Base-by-base conservation (phyloP, 2,329 filamentous ascomycete genomes). In the Aspergillus ruber region DNA sequence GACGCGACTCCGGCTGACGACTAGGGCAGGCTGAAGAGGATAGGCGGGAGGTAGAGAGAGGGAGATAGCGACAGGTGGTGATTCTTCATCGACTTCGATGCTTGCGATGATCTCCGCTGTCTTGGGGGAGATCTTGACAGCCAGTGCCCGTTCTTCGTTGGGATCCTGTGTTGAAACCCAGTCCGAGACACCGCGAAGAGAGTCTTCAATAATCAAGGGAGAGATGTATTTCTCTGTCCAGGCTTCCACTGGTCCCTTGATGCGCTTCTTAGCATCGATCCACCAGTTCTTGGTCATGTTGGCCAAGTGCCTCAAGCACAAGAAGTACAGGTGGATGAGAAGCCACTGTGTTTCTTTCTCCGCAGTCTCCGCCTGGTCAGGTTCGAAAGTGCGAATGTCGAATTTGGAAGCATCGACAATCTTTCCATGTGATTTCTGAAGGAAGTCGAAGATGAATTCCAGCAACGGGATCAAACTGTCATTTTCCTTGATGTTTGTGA, bases 41-140 rank as follows among this genome's bases (percentile, higher is more conserved):
- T 94, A 98, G 36, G 83, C 84, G 2, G 81, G 73, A 0, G 91
- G 91, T 0, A 98, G 77, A 5, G 80, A 80, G 58, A 98, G 85
- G n/a, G 83, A 78, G 59, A 98, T 84, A 32, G 83, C 78, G 52
- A 97, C 93, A 9, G 84, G 79, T 48, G 93, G 89, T 25, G 83
- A 83, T 57, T 87, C 82, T 50, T 97, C 91, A 63, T 98, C 93
- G 9, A 98, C 82, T 45, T 87, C 82, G 64, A 95, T 96, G 3
- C 84, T 84, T 0, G 89, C 90, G 10, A 84, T 85, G 32, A 97
- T 81, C 66, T 97, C 91, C 43, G 80, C 79, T 0, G 83, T 82
- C 9, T 80, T 75, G 29, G 79, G 78, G 47, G 84, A 87, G 8
- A 94, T 80, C 63, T 86, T 90, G 48, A 97, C 76, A 13, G 68